A percentile compares a stretch with the other conserved stretches of the same genome.
Evolutionary conservation across 1,284 basidiomycete species (phyloP).

Genomic region (Laetiporus sulphureus): DNA sequence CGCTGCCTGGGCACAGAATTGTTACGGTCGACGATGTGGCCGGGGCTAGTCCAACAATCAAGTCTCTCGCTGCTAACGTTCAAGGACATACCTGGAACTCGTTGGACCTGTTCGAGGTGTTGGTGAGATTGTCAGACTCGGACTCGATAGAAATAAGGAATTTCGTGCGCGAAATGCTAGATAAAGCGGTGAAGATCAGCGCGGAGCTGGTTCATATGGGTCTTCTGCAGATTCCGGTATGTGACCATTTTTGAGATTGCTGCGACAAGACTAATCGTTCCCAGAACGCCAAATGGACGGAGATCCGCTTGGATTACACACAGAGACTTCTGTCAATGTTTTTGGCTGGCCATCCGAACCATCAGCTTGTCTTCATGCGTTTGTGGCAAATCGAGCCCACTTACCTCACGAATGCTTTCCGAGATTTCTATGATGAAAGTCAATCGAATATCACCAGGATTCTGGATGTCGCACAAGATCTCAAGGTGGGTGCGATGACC

Average conservation of each 20-base stretch:
- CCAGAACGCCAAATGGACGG: constrained; percentile 80
- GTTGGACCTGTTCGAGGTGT: constrained; percentile 85
- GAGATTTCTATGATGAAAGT: constrained; percentile 89
- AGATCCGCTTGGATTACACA: constrained; percentile 82
- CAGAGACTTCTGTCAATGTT: constrained; percentile 87
- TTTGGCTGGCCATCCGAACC: constrained; percentile 87
- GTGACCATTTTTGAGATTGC: constrained; percentile 25
- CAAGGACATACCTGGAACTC: constrained; percentile 94
- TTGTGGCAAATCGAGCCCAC: constrained; percentile 88
- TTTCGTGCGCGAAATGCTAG: constrained; percentile 83
- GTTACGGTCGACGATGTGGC: constrained; percentile 85
- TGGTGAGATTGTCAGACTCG: constrained; percentile 70
- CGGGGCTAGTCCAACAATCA: constrained; percentile 79
- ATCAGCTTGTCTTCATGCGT: constrained; percentile 94
- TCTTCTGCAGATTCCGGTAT: constrained; percentile 81
- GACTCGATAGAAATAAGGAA: constrained; percentile 66
- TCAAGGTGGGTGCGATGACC: constrained; percentile 57
- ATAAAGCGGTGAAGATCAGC: constrained; percentile 88
- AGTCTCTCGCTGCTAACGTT: constrained; percentile 77
- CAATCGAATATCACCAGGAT: constrained; percentile 93
- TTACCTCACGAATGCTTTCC: constrained; percentile 82
- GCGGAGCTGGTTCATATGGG: constrained; percentile 95
- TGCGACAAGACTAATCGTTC: neutral
- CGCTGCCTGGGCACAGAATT: constrained; percentile 73
- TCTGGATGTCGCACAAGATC: constrained; percentile 91